phyloP scores from a whole-genome alignment of 495 filamentous ascomycete species.

The Aspergillus heteromorphus region DNA sequence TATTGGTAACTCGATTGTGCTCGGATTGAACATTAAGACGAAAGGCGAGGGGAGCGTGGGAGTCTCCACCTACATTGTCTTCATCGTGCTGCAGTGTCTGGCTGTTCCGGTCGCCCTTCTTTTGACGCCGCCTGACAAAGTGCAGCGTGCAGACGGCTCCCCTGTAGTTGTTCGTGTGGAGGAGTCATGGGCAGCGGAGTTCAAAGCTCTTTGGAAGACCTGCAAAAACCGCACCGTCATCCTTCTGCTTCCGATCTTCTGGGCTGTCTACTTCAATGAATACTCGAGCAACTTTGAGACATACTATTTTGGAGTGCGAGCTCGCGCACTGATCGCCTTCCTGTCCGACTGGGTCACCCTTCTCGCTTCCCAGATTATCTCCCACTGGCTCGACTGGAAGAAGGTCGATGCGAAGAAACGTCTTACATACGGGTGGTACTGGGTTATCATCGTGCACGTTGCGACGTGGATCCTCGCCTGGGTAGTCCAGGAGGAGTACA shows the following conservation, averaged over 20 bases:
- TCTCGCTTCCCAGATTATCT: conserved; percentile 34
- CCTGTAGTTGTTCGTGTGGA: conserved; percentile 43
- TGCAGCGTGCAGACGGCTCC: conserved; percentile 51
- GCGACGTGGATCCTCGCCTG: conserved; percentile 43
- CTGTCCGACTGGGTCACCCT: conserved; percentile 28
- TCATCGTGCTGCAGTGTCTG: conserved; percentile 54
- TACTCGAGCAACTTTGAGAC: conserved; percentile 32
- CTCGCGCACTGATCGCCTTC: conserved; percentile 33
- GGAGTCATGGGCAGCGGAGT: conserved; percentile 35
- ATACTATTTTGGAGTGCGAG: conserved; percentile 36
- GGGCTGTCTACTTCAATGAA: conserved; percentile 38
- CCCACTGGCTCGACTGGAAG: conserved; percentile 38
- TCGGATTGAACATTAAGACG: conserved; percentile 46
- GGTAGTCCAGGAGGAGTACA: conserved; percentile 47
- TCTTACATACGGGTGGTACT: conserved; percentile 38
- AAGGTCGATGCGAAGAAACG: conserved; percentile 31
- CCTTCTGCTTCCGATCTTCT: conserved; percentile 31
- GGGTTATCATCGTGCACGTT: conserved; percentile 36
- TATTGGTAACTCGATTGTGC: conserved; percentile 56
- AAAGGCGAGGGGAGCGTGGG: neutral
- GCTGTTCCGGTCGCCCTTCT: conserved; percentile 49
- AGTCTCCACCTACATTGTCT: conserved; percentile 46
- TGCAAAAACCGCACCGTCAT: conserved; percentile 13
- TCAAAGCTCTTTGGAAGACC: conserved; percentile 26
- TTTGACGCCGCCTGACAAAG: conserved; percentile 47